Base-by-base conservation (phyloP, 768 basidiomycete species). In the Collybia sp. region DNA sequence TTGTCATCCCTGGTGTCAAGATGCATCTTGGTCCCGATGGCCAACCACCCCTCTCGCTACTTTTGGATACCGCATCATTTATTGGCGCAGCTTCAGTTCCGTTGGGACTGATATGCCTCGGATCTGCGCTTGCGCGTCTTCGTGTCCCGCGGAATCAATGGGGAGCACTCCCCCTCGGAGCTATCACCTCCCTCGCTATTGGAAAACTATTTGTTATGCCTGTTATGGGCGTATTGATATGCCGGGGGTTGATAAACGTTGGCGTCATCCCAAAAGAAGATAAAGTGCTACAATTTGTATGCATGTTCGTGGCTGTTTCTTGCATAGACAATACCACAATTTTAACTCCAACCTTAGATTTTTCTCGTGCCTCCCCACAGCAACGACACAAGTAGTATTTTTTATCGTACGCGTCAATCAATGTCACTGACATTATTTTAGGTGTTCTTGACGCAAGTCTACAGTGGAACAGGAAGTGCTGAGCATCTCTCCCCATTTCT, bases 361-460 rank as follows among this genome's bases (percentile, higher is more conserved):
- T 54, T 63, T 78, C 43, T 77, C 80, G 2, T 81, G 80, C 50
- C 64, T 82, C 11, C 83, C 83, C 0, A 78, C 80, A 0, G 78
- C 79, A 0, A 81, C 80, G 6, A 72, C 72, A 3, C 80, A 83
- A 66, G 78, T 80, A 45, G 40, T 19, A 40, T 15, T 20, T 44
- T 16, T 41, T 25, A 49, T 45, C 30, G 3, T 38, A 20, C 17
- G 30, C 30, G 5, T 19, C 33, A 2, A 50, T 18, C 12, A 36
- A 17, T 42, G 13, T 19, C 20, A 30, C 25, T 8, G 16, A 34
- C 42, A 17, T 31, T 42, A 31, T 16, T 42, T 32, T 52, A 84
- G 75, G 82, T 85, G 0, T 75, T 73, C 46, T 61, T 85, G 32
- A 84, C 82, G 1, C 82, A 86, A 53, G 75, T 82, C 8, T 78